These are phyloP conservation scores for Bryoerythrophyllum caledonicum DNA, from an alignment of 225 moss, liverwort and hornwort species.

Conservation along the genomic window DNA sequence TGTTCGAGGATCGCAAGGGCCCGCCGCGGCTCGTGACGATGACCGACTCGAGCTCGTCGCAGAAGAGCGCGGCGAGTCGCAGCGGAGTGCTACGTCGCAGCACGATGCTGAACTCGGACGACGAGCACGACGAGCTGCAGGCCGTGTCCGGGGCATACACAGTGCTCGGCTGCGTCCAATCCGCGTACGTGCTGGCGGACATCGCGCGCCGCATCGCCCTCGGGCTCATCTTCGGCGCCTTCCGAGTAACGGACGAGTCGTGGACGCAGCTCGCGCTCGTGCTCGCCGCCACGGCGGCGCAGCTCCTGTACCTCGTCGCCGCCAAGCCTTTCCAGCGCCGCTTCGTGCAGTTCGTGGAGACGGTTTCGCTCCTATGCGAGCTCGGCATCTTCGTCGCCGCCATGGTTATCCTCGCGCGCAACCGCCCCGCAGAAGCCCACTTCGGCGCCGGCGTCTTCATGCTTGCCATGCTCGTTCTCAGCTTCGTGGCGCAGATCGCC, in stretches of 20 bases:
- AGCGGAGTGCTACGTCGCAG: conserved; percentile 56
- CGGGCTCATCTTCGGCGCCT: conserved; percentile 82
- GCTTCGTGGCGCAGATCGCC: conserved; percentile 81
- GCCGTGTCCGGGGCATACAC: conserved; percentile 42
- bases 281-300: conserved; percentile 55
- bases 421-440: conserved; percentile 53
- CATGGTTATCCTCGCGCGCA: conserved; percentile 49
- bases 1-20: conserved; percentile 96
- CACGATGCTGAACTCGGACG: conserved; percentile 53
- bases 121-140: conserved; percentile 55
- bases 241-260: conserved; percentile 62
- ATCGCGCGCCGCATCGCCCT: conserved; percentile 64
- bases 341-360: conserved; percentile 86
- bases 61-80: conserved; percentile 41
- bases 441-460: conserved; percentile 62
- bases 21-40: conserved; percentile 62
- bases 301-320: conserved; percentile 64
- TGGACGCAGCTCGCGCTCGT: conserved; percentile 74
- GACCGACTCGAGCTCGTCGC: conserved; percentile 38
- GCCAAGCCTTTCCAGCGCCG: conserved; percentile 79
- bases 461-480: conserved; percentile 64
- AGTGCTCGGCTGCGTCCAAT: conserved; percentile 57
- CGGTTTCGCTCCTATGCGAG: conserved; percentile 81
- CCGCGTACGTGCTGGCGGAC: conserved; percentile 69
- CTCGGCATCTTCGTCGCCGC: conserved; percentile 69